These are phyloP conservation scores for Botryosphaeria agaves DNA, from an alignment of 2,329 filamentous ascomycete species.

Conservation along the genomic window DNA sequence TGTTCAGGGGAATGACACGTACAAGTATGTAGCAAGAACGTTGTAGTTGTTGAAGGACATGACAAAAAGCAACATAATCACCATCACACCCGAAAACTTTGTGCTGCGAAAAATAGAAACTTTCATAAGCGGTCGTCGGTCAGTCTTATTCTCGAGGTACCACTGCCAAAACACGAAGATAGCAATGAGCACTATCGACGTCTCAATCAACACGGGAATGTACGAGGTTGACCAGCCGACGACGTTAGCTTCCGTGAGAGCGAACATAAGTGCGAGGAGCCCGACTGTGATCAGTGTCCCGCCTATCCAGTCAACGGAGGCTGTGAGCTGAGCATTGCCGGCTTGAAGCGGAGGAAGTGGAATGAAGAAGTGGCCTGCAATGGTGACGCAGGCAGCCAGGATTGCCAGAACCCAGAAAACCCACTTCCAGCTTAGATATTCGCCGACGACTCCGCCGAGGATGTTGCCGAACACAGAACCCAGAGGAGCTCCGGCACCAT, in stretches of 20 bases:
- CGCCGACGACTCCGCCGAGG: conserved; percentile 42
- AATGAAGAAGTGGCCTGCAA: conserved; percentile 41
- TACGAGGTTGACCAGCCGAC: conserved; percentile 49
- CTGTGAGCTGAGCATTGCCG: conserved; percentile 14
- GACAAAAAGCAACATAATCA: conserved; percentile 50
- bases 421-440: conserved; percentile 48
- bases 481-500: conserved; percentile 45
- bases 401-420: conserved; percentile 49
- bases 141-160: conserved; percentile 35
- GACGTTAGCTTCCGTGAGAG: conserved; percentile 51
- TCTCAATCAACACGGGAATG: conserved; percentile 41
- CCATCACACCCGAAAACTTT: conserved; percentile 44
- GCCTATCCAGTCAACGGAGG: conserved; percentile 48
- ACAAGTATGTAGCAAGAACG: conserved; percentile 49
- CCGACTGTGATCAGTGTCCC: conserved; percentile 44
- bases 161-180: conserved; percentile 45
- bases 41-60: conserved; percentile 50
- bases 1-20: too few relatives aligned
- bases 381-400: conserved; percentile 37
- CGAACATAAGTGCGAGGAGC: conserved; percentile 45
- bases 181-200: conserved; percentile 37
- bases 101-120: conserved; percentile 43
- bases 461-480: conserved; percentile 49
- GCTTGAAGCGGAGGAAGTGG: conserved; percentile 26
- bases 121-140: conserved; percentile 43